These are phyloP conservation scores for Puccinia polysora DNA, from an alignment of 1,284 basidiomycete species.

Conservation along the genomic window DNA sequence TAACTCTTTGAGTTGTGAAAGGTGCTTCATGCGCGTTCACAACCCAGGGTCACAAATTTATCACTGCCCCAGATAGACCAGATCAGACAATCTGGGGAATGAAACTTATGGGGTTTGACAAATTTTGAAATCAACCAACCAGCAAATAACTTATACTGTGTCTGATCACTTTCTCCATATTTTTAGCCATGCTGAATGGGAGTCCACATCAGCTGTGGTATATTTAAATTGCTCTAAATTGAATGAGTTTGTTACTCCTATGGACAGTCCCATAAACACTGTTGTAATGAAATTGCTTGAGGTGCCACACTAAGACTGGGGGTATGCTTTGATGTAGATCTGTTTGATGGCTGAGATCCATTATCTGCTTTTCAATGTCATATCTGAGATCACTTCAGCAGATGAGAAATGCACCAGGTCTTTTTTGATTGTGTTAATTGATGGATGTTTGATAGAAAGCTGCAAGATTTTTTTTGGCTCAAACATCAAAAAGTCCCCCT, in stretches of 20 bases:
- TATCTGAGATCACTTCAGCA: slow-evolving; percentile 67
- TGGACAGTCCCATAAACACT: slow-evolving; percentile 67
- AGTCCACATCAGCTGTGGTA: no score
- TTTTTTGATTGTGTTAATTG: slow-evolving; percentile 74
- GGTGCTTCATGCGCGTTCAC: no score
- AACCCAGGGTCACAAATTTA: no score
- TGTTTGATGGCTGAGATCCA: slow-evolving; percentile 80
- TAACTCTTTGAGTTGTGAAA: no score
- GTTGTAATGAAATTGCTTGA: slow-evolving; percentile 91
- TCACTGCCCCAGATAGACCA: slow-evolving; percentile 5
- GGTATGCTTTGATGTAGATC: slow-evolving; percentile 76
- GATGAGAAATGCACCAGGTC: slow-evolving; percentile 73
- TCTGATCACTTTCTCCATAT: no score
- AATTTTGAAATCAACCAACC: no score
- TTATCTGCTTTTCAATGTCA: slow-evolving; percentile 57
- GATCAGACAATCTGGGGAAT: neutral
- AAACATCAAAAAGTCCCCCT: slow-evolving; percentile 76
- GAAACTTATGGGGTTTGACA: neutral
- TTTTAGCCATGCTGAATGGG: no score
- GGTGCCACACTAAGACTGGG: no score
- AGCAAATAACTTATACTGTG: no score
- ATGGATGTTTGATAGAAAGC: slow-evolving; percentile 82
- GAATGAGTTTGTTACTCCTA: slow-evolving; percentile 77
- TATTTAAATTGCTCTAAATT: slow-evolving; percentile 72
- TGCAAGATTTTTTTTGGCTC: slow-evolving; percentile 88